Evolutionary conservation across 805 yeast genomes (phyloP), one percentile per base, ranked within the genome.

Genomic region (Ogataea zsoltii): DNA sequence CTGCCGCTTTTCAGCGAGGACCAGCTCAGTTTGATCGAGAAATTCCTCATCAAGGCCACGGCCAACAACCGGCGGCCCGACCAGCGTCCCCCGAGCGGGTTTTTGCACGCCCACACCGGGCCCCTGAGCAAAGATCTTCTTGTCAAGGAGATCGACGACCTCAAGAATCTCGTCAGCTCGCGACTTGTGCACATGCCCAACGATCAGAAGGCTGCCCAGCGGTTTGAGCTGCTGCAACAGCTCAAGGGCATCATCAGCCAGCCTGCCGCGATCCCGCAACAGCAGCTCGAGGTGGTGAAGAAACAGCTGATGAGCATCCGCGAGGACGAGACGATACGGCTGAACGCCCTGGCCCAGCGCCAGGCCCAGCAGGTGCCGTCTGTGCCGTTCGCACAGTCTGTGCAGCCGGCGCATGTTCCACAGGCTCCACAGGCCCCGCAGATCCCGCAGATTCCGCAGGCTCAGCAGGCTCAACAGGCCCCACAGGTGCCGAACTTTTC

Each of bases 1-100:
- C 60, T 76, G 37, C 86, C 91, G 4, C 69, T 94, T 36, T 91
- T 95, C 61, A 85, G 88, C 12, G 72, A 69, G 29, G 83, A 79
- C 4, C 84, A 87, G 33, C 70, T 91, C 51, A 79, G 78, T 23
- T 79, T 75, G 57, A 86, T 94, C 45, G 96, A 88, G 54, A 73
- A 69, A 34, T 94, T 90, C 60, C 68, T 95, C 50, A 70, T 79
- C 15, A 77, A 72, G 57, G 85, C 83, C 25, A 77, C 83, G 17
- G 72, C 79, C 9, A 59, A 71, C 21, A 63, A 58, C 42, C 57
- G 60, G 38, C 54, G 58, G 15, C 56, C 56, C 13, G 45, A 43
- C 30, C 54, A 39, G 29, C 48, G 44, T 13, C 46, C 40, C n/a
- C 32, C 38, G 17, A 43, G 30, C 26, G 48, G 44, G 17, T 18